A percentile compares a stretch with the other conserved stretches of the same genome.
These are phyloP conservation scores for Xylaria sp. DNA, from an alignment of 2,329 filamentous ascomycete genomes.

Conservation along the genomic window DNA sequence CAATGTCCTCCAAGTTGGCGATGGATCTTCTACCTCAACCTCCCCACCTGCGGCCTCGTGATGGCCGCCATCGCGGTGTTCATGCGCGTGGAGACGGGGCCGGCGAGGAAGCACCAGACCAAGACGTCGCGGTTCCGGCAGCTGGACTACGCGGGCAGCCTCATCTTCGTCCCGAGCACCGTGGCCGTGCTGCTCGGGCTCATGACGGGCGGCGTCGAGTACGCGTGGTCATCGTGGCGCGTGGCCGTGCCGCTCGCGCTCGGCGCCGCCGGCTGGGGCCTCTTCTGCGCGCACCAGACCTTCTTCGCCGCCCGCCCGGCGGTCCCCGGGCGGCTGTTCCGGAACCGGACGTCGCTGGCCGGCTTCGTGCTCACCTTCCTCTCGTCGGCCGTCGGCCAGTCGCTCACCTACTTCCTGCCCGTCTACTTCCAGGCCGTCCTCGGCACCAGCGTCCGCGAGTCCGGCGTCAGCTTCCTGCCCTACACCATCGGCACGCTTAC, in stretches of 20 bases:
- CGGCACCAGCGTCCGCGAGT: not conserved
- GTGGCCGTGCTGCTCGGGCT: constrained; percentile 18
- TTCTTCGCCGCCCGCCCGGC: too few species aligned
- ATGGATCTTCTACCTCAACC: too few species aligned
- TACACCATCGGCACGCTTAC: constrained; percentile 9
- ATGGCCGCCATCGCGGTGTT: too few species aligned
- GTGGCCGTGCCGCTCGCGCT: constrained; percentile 4
- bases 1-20: too few species aligned
- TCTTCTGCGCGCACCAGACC: not conserved
- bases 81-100: too few species aligned
- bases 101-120: too few species aligned
- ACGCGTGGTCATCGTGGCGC: constrained; percentile 10
- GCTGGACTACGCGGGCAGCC: constrained; percentile 24
- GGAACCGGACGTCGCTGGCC: constrained; percentile 1
- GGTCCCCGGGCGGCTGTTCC: not conserved
- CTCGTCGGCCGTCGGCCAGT: not conserved
- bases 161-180: constrained; percentile 18
- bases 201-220: not conserved
- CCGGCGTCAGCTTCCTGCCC: constrained; percentile 34
- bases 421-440: constrained; percentile 8
- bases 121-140: too few species aligned
- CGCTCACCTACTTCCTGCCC: constrained; percentile 1
- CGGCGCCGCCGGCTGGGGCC: not conserved
- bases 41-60: too few species aligned
- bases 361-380: not conserved